Evolutionary conservation across 176 grass and related monocot genomes (phyloP).

Genomic region (Puccinellia tenuiflora): DNA sequence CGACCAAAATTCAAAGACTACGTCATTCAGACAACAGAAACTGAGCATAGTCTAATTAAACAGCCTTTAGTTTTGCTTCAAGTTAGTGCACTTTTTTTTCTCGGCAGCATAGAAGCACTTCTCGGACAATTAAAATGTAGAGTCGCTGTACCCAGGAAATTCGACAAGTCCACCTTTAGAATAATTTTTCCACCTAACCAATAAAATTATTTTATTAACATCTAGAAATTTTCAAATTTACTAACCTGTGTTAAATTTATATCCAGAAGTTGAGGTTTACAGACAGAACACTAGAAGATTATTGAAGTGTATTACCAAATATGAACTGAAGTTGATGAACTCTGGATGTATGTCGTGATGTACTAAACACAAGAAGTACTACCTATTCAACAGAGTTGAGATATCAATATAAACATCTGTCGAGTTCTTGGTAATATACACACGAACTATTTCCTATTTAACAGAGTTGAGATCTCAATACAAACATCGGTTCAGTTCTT

Average conservation of each 20-base stretch:
- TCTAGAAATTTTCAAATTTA: neutral
- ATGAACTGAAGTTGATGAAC: neutral
- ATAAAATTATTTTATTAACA: neutral
- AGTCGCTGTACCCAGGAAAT: neutral
- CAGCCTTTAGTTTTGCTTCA: neutral
- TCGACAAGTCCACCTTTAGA: neutral
- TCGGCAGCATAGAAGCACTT: neutral
- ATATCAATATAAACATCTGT: neutral
- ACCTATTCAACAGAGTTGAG: neutral
- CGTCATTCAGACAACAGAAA: neutral
- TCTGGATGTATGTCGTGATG: neutral
- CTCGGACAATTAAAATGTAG: neutral
- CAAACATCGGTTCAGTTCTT: neutral
- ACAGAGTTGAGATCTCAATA: neutral
- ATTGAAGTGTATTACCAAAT: neutral
- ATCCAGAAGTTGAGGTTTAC: neutral
- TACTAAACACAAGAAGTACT: neutral
- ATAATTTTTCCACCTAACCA: neutral
- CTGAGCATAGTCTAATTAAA: neutral
- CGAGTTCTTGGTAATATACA: neutral
- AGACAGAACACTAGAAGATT: neutral
- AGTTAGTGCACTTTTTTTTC: neutral
- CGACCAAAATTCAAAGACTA: too few species aligned
- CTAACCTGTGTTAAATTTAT: neutral
- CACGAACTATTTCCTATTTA: neutral